Percentiles rank a stretch among this genome's conserved stretches.
Conservation (phyloP, 768 basidiomycete species). For the Naganishia vishniacii region DNA sequence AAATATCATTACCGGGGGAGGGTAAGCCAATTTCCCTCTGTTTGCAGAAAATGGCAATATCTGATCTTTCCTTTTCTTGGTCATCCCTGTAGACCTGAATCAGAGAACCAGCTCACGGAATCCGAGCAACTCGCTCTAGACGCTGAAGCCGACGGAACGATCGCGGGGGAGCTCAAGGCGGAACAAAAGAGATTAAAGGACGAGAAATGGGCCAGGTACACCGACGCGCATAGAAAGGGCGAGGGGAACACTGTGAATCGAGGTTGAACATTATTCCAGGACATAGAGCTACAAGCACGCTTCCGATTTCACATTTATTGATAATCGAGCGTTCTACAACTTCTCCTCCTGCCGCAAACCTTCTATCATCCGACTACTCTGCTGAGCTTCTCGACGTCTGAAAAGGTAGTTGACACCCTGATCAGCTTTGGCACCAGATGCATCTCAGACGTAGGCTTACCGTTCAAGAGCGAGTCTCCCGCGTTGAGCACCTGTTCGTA, state of each 20-base stretch:
- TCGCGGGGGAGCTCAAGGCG: conserved; percentile 60
- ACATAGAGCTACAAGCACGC: not conserved
- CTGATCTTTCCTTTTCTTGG: not conserved
- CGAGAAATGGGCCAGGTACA: conserved; percentile 85
- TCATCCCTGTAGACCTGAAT: conserved; percentile 62
- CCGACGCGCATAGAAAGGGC: conserved; percentile 76
- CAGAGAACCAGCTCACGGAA: conserved; percentile 62
- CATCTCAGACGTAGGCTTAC: conserved; percentile 40
- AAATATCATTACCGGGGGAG: conserved; percentile 79
- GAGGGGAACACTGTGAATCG: conserved; percentile 97
- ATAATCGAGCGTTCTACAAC: too few relatives aligned
- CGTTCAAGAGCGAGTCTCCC: conserved; percentile 81
- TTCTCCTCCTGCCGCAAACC: too few relatives aligned
- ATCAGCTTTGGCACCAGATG: not conserved
- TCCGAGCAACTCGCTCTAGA: conserved; percentile 73
- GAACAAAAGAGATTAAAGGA: conserved; percentile 78
- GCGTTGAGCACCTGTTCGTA: conserved; percentile 90
- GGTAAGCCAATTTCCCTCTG: conserved; percentile 54
- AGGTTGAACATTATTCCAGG: too few relatives aligned
- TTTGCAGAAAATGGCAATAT: not conserved
- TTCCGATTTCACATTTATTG: not conserved
- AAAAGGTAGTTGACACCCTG: not conserved
- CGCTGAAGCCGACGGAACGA: conserved; percentile 77
- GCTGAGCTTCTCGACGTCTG: conserved; percentile 70
- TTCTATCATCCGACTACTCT: conserved; percentile 61